Evolutionary conservation across 1,284 basidiomycete genomes (phyloP), one percentile per base, ranked within the genome.

Genomic region (Laetiporus sulphureus): DNA sequence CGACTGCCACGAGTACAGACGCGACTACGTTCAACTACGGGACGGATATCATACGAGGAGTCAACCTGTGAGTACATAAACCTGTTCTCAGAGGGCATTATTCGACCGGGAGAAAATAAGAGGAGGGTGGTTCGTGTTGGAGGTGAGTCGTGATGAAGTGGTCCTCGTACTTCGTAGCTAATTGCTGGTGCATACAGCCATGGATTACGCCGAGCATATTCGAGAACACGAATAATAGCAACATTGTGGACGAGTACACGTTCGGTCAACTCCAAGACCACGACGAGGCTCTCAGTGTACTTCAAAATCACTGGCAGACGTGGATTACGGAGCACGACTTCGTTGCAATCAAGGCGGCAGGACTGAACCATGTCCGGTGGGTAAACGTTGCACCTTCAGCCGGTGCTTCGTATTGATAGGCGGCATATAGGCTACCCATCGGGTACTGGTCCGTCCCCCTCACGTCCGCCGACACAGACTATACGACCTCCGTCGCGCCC

Each of bases 281-380:
- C 12, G 55, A 69, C 29, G 65, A 64, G 8, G 78, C 79, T 1
- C 54, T 65, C 19, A 54, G 56, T 5, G 66, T 73, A 3, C 64
- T 86, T n/a, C 57, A 68, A 47, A 62, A 71, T 11, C 83, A 85
- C 51, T 86, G 83, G 83, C 61, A 74, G 23, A 79, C 78, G 51
- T 87, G 82, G 82, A 81, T 83, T 42, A 83, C 77, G 5, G 80
- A 85, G 56, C 71, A 75, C 38, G 83, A 87, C 54, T 83, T 87
- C 53, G 55, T 56, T 15, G 72, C 69, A 13, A 86, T 87, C 41
- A 67, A 62, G 21, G 73, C 71, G n/a, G 83, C 82, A 24, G 85
- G 86, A 1, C 65, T 90, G 39, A 89, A 83, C 54, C 85, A 88
- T 56, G 84, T 90, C 45, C 76, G 81, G 78, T 80, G 50, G 16